Base-by-base conservation (phyloP, 208 protist genomes). In the Sergeia podlipaevii region DNA sequence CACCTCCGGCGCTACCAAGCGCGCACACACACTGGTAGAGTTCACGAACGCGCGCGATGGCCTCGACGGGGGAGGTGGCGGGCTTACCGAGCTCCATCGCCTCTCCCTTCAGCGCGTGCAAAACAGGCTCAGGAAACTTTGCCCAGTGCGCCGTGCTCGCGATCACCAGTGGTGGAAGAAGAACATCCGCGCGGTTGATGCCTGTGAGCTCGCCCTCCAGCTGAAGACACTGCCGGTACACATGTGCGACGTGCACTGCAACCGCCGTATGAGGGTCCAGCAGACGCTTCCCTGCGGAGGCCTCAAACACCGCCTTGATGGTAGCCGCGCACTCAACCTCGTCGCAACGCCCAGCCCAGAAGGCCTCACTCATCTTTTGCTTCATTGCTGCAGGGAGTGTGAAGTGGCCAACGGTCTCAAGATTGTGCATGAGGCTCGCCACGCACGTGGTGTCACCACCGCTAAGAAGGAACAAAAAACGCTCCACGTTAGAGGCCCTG, bases 401-500 rank as follows among this genome's bases (percentile, higher is more conserved):
- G 59, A 95, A 95, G 65, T 68, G 36, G 47, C 69, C 60, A 18
- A 77, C 38, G 29, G 61, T 74, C 37, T 91, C 83, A 4, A 95
- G 80, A 26, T 78, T 37, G 15, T 32, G 5, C 87, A 95, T 95
- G n/a, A 79, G 43, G 34, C 33, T 48, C 17, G 32, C 44, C 15
- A 98, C 80, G 27, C 80, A 43, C 2, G 6, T 46, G 2, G 82
- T 61, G 72, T 98, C 74, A 7, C 93, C 78, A 56, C 79, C 71
- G 56, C 58, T 81, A 11, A 97, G 67, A 13, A 95, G 70, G 66
- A 88, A 98, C 30, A 98, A 66, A 49, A 97, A 94, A n/a, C 97
- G 76, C 77, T 99, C 96, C 58, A 99, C 89, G 79, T 99, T 99
- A 51, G 80, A 95, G 4, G 93, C 84, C 50, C 97, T 91, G 23